These are phyloP conservation scores for Trichosporon ovoides DNA, from an alignment of 1,284 basidiomycete genomes.

Conservation along the genomic window DNA sequence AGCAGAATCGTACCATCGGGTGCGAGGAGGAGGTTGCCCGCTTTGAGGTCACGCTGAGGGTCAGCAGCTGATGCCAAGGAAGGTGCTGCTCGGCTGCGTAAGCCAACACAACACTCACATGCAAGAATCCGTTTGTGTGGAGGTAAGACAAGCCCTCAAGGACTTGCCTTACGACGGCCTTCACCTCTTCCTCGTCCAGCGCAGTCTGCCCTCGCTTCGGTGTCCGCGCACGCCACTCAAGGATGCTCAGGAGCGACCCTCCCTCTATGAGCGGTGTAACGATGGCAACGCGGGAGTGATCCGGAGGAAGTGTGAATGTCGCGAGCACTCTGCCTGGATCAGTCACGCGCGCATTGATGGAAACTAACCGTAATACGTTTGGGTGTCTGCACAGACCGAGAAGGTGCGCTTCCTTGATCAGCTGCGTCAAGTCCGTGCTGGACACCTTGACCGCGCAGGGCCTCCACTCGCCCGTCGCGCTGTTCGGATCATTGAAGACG, in stretches of 20 bases:
- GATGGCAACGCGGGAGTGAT: conserved; percentile 38
- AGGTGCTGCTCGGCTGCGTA: neutral
- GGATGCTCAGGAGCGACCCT: conserved; percentile 38
- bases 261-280: conserved; percentile 41
- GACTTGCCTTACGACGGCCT: conserved; percentile 65
- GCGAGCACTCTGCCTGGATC: conserved; percentile 33
- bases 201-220: neutral
- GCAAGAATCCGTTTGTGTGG: conserved; percentile 83
- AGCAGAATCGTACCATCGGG: conserved; percentile 71
- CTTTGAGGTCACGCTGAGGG: conserved; percentile 49
- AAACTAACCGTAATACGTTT: conserved; percentile 38
- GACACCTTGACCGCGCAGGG: conserved; percentile 43
- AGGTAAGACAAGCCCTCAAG: conserved; percentile 78
- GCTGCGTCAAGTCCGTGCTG: conserved; percentile 30
- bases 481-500: conserved; percentile 22
- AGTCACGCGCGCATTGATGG: neutral
- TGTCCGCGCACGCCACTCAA: conserved; percentile 31
- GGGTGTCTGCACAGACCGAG: conserved; percentile 38
- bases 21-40: conserved; percentile 87
- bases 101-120: conserved; percentile 53
- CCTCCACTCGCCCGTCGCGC: conserved; percentile 11
- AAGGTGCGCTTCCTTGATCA: conserved; percentile 35
- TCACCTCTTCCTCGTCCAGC: conserved; percentile 41
- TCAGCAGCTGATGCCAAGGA: neutral
- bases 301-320: conserved; percentile 42